Conservation (phyloP, 768 basidiomycete genomes). For the Plicaturopsis crispa region DNA sequence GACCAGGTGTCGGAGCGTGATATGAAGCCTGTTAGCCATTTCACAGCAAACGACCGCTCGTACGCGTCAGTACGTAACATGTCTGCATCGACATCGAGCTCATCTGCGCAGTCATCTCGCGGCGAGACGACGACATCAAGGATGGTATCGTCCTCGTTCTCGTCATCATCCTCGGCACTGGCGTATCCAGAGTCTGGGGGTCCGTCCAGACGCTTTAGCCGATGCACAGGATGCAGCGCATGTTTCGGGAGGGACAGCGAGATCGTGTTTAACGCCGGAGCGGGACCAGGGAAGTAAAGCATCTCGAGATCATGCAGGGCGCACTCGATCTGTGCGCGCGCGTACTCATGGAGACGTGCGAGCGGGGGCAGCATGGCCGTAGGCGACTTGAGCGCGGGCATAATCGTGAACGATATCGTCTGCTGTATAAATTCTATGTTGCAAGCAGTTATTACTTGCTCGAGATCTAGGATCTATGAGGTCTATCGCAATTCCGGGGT, state of each 20-base stretch:
- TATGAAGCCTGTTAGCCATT: conserved; percentile 70
- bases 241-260: conserved; percentile 20
- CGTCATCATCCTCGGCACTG: conserved; percentile 43
- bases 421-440: conserved; percentile 7
- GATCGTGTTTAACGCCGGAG: conserved; percentile 19
- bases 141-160: conserved; percentile 11
- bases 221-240: conserved; percentile 12
- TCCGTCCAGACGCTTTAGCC: conserved; percentile 28
- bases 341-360: conserved; percentile 26
- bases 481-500: not conserved
- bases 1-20: conserved; percentile 51
- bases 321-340: conserved; percentile 27
- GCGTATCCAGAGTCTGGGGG: conserved; percentile 76
- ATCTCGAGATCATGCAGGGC: conserved; percentile 36
- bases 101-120: conserved; percentile 11
- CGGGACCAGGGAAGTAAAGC: conserved; percentile 43
- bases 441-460: conserved; percentile 14
- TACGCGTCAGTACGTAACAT: conserved; percentile 53
- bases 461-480: not conserved
- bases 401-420: conserved; percentile 2
- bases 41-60: conserved; percentile 61
- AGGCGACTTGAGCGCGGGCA: conserved; percentile 25
- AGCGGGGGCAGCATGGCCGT: conserved; percentile 54
- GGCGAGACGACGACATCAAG: conserved; percentile 1
- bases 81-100: conserved; percentile 27